Conservation (phyloP, 73 alveolate genomes). For the Tetrahymena borealis region DNA sequence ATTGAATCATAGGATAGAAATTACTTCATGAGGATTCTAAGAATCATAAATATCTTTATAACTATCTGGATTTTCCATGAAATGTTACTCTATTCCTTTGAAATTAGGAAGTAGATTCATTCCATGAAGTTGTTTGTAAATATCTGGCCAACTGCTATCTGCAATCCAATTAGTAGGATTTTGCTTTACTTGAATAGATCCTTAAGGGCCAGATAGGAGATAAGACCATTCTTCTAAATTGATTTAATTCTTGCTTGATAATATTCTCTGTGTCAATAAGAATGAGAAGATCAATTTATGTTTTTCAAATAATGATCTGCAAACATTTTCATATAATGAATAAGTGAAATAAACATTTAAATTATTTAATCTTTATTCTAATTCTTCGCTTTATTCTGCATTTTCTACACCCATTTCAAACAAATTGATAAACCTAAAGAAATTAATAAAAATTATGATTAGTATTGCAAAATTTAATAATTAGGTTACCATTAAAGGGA, state of each 20-base stretch:
- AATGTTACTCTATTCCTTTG: slow-evolving; percentile 84
- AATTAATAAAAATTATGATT: background rate
- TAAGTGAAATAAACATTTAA: slow-evolving; percentile 94
- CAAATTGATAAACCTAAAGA: slow-evolving; percentile 75
- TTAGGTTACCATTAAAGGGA: slow-evolving; percentile 92
- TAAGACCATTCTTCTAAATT: slow-evolving; percentile 72
- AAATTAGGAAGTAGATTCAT: slow-evolving; percentile 75
- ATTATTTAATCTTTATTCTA: slow-evolving; percentile 84
- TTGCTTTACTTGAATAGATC: slow-evolving; percentile 77
- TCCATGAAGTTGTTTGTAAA: slow-evolving; percentile 81
- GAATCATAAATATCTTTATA: slow-evolving; percentile 89
- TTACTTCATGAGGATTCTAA: slow-evolving; percentile 83
- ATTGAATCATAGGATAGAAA: slow-evolving; percentile 8
- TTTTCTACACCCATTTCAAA: slow-evolving; percentile 96
- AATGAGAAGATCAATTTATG: slow-evolving; percentile 97
- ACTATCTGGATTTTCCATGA: slow-evolving; percentile 73
- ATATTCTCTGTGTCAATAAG: slow-evolving; percentile 85
- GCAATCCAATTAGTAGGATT: slow-evolving; percentile 98
- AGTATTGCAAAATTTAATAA: background rate
- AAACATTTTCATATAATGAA: slow-evolving; percentile 94
- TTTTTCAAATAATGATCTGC: slow-evolving; percentile 97
- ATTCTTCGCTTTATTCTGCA: slow-evolving; percentile 90
- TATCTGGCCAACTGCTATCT: slow-evolving; percentile 95
- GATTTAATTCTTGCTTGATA: slow-evolving; percentile 62
- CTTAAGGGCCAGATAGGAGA: slow-evolving; percentile 96